Evolutionary conservation across 345 rosid species (phyloP).

Genomic region (Raphanus sativus): DNA sequence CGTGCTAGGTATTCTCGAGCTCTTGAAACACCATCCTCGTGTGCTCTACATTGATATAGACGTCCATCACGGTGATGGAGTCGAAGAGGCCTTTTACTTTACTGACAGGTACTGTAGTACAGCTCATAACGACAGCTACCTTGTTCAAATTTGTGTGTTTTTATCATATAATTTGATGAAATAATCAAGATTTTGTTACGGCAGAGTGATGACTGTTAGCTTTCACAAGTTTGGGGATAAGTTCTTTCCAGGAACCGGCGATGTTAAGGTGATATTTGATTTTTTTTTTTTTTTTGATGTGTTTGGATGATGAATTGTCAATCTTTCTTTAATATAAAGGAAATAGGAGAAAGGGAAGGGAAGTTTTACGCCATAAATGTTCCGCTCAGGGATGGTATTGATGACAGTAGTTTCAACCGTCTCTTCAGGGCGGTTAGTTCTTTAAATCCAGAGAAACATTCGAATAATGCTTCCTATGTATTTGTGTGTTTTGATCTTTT

Average conservation of each 20-base stretch:
- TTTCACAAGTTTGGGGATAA: conserved; percentile 94
- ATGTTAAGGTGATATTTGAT: conserved; percentile 74
- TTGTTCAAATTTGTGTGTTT: background rate
- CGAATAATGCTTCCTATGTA: background rate
- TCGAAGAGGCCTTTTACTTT: conserved; percentile 97
- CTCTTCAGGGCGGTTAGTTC: conserved; percentile 85
- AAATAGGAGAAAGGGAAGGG: conserved; percentile 94
- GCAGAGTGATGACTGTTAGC: conserved; percentile 99
- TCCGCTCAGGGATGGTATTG: conserved; percentile 96
- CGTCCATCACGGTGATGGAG: conserved; percentile 99
- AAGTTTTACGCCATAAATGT: conserved; percentile 95
- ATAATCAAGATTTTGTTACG: conserved; percentile 21
- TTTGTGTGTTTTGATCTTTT: background rate
- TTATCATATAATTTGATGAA: background rate
- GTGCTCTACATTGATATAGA: conserved; percentile 91
- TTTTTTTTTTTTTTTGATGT: background rate
- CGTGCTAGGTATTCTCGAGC: conserved; percentile 92
- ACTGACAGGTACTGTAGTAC: conserved; percentile 69
- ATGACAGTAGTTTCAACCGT: conserved; percentile 88
- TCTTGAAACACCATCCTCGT: conserved; percentile 85
- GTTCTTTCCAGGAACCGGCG: conserved; percentile 99
- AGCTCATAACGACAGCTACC: background rate
- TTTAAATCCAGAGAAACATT: background rate
- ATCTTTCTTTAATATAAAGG: conserved; percentile 51
- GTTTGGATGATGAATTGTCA: conserved; percentile 19